Evolutionary conservation across 2,329 filamentous ascomycete genomes (phyloP).

Genomic region (Fusarium marasasianum): DNA sequence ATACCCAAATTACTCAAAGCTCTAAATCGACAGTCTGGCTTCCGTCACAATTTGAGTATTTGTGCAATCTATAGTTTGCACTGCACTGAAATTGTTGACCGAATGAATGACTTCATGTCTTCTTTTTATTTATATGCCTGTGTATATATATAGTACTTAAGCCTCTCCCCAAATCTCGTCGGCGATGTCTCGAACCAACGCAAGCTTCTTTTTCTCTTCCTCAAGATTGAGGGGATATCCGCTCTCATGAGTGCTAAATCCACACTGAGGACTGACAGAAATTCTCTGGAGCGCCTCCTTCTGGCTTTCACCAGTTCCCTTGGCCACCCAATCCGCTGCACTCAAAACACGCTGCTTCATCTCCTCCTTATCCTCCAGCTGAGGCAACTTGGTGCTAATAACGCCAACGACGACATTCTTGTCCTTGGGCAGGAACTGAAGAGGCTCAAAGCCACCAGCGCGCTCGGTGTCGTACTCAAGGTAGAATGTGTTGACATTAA

Average conservation of each 20-base stretch:
- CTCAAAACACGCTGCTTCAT: constrained; percentile 67
- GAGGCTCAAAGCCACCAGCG: constrained; percentile 72
- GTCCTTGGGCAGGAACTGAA: constrained; percentile 66
- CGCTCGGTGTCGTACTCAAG: constrained; percentile 75
- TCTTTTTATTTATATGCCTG: neutral
- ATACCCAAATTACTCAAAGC: neutral
- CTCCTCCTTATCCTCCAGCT: constrained; percentile 70
- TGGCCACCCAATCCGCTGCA: constrained; percentile 74
- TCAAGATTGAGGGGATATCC: constrained; percentile 75
- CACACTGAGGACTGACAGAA: constrained; percentile 76
- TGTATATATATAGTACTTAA: neutral
- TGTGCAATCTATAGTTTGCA: no score
- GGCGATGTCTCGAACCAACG: constrained; percentile 75
- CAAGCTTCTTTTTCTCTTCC: constrained; percentile 78
- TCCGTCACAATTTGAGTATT: no score
- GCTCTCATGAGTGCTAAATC: constrained; percentile 77
- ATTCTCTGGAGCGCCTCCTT: constrained; percentile 76
- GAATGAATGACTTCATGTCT: neutral
- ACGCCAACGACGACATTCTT: constrained; percentile 73
- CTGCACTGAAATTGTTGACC: neutral
- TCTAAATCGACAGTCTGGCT: neutral
- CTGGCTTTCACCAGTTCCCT: constrained; percentile 69
- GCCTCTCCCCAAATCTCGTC: constrained; percentile 72
- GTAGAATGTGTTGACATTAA: constrained; percentile 74
- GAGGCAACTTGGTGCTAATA: constrained; percentile 69